A percentile compares a stretch with the other conserved stretches of the same genome.
These are phyloP conservation scores for Actinomucor elegans DNA, from an alignment of 371 early-diverging fungal genomes.

Conservation along the genomic window DNA sequence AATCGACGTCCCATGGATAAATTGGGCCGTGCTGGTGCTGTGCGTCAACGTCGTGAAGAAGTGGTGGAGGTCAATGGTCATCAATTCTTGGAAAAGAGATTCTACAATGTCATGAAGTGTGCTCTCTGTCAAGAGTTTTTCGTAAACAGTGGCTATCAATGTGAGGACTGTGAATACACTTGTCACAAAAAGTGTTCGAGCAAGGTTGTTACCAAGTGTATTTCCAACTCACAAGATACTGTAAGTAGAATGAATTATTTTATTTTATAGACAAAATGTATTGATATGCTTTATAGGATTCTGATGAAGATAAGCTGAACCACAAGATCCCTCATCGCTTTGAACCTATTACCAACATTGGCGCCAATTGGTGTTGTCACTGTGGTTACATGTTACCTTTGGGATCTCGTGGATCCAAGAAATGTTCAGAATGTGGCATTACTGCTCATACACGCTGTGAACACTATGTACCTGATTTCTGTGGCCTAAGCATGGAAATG, in stretches of 20 bases:
- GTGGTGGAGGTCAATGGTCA: slow-evolving; percentile 85
- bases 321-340: slow-evolving; percentile 96
- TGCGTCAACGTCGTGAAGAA: slow-evolving; percentile 78
- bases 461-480: slow-evolving; percentile 87
- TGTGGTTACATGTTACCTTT: slow-evolving; percentile 94
- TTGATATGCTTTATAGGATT: slow-evolving; percentile 24
- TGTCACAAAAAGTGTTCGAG: slow-evolving; percentile 31
- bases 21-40: slow-evolving; percentile 85
- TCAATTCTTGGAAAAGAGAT: slow-evolving; percentile 79
- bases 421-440: slow-evolving; percentile 75
- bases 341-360: slow-evolving; percentile 71
- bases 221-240: slow-evolving; percentile 41
- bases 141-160: slow-evolving; percentile 85
- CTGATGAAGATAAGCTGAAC: slow-evolving; percentile 66
- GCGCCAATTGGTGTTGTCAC: slow-evolving; percentile 95
- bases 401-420: slow-evolving; percentile 68
- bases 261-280: too few relatives aligned
- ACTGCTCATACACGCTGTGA: slow-evolving; percentile 86
- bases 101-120: slow-evolving; percentile 93
- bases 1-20: slow-evolving; percentile 63
- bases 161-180: slow-evolving; percentile 60
- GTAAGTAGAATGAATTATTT: too few relatives aligned
- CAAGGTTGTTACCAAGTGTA: slow-evolving; percentile 29
- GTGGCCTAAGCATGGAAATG: slow-evolving; percentile 86
- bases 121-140: slow-evolving; percentile 91